A percentile compares a stretch with the other conserved stretches of the same genome.
Evolutionary conservation across 805 yeast genomes (phyloP).

Genomic region (Metschnikowia hibisci): DNA sequence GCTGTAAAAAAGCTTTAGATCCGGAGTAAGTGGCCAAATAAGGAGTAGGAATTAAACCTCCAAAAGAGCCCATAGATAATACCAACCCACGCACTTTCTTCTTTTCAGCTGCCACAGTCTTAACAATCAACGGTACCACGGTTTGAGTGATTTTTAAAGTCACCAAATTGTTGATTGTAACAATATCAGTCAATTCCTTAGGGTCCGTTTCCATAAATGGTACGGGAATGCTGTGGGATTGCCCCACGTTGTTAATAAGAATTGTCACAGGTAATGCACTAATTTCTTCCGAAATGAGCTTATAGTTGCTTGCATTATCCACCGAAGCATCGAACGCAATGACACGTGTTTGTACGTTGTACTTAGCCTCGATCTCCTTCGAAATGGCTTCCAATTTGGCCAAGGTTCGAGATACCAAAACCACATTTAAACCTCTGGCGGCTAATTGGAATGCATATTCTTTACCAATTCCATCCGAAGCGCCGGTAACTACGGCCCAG

Average conservation of each 20-base stretch:
- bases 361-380: conserved; percentile 55
- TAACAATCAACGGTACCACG: conserved; percentile 66
- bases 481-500: conserved; percentile 97
- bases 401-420: conserved; percentile 79
- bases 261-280: conserved; percentile 61
- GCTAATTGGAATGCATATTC: conserved; percentile 89
- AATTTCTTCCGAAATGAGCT: conserved; percentile 43
- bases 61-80: conserved; percentile 94
- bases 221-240: conserved; percentile 91
- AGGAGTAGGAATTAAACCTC: conserved; percentile 92
- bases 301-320: conserved; percentile 58
- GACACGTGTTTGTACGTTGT: conserved; percentile 56
- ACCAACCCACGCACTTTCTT: conserved; percentile 64
- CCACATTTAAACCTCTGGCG: conserved; percentile 72
- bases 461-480: conserved; percentile 96
- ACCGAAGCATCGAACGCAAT: conserved; percentile 76
- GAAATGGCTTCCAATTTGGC: conserved; percentile 69
- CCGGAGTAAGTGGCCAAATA: conserved; percentile 92
- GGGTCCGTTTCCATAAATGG: conserved; percentile 80
- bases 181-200: conserved; percentile 71
- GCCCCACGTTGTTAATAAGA: conserved; percentile 90
- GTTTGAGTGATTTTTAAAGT: conserved; percentile 80
- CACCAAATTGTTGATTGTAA: conserved; percentile 80
- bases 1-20: conserved; percentile 90
- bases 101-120: conserved; percentile 42